phyloP scores from a whole-genome alignment of 495 filamentous ascomycete genomes.

The Durotheca rogersii region DNA sequence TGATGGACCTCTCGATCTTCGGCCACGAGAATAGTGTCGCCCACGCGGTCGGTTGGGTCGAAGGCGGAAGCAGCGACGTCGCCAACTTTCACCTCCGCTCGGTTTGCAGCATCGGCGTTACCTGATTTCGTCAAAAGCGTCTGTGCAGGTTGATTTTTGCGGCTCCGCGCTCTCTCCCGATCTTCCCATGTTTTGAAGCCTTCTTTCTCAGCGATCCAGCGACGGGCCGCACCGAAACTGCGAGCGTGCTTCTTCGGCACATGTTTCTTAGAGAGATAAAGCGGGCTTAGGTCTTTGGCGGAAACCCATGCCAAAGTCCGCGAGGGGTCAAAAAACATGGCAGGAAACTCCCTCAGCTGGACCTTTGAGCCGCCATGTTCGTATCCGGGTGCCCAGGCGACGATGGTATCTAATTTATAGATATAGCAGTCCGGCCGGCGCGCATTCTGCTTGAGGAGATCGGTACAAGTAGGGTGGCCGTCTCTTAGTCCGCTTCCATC shows the following conservation, averaged over 20 bases:
- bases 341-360: constrained; percentile 43
- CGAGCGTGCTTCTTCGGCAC: too few relatives aligned
- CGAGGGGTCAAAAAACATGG: constrained; percentile 42
- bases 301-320: constrained; percentile 26
- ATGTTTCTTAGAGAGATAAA: too few relatives aligned
- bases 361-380: constrained; percentile 40
- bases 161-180: constrained; percentile 15
- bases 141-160: constrained; percentile 2
- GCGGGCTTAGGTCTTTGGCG: constrained; percentile 22
- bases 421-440: constrained; percentile 40
- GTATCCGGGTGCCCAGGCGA: constrained; percentile 44
- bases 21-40: neutral
- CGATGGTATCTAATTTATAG: constrained; percentile 32
- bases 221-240: constrained; percentile 30
- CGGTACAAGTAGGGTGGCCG: constrained; percentile 32
- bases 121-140: too few relatives aligned
- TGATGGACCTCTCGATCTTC: neutral
- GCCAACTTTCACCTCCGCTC: too few relatives aligned
- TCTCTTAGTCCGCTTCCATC: constrained; percentile 37
- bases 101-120: too few relatives aligned
- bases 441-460: constrained; percentile 32
- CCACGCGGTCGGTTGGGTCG: constrained; percentile 1
- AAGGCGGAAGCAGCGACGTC: constrained; percentile 11
- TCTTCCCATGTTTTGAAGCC: constrained; percentile 30
- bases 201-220: constrained; percentile 32